Evolutionary conservation across 1,284 basidiomycete genomes (phyloP).

Genomic region (Phylloporus sp.): DNA sequence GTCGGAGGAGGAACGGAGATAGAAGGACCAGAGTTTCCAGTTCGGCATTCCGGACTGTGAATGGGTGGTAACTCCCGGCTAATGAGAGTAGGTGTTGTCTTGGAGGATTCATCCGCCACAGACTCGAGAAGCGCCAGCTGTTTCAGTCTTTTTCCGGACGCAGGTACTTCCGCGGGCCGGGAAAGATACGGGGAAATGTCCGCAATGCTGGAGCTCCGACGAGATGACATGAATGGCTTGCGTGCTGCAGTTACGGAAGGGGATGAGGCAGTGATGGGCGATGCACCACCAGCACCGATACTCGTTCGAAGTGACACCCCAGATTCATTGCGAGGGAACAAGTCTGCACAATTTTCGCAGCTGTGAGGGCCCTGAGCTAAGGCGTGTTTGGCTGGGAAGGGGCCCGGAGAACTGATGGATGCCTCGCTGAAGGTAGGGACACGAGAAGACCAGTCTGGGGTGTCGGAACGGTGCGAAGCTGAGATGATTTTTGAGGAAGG

Average conservation of each 20-base stretch:
- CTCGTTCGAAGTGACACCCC: slow-evolving; percentile 34
- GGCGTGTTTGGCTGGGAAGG: slow-evolving; percentile 15
- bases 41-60: slow-evolving; percentile 9
- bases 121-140: slow-evolving; percentile 79
- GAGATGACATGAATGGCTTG: slow-evolving; percentile 38
- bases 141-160: slow-evolving; percentile 68
- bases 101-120: slow-evolving; percentile 74
- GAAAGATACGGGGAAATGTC: slow-evolving; percentile 73
- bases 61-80: slow-evolving; percentile 42
- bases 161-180: slow-evolving; percentile 54
- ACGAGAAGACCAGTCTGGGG: slow-evolving; percentile 44
- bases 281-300: slow-evolving; percentile 17
- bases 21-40: slow-evolving; percentile 22
- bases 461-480: slow-evolving; percentile 26
- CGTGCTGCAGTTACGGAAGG: slow-evolving; percentile 22
- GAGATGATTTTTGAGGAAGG: slow-evolving; percentile 18
- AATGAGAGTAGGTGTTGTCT: slow-evolving; percentile 58
- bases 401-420: slow-evolving; percentile 10
- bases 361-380: slow-evolving; percentile 11
- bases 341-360: slow-evolving; percentile 24
- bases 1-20: slow-evolving; percentile 31
- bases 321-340: slow-evolving; percentile 18
- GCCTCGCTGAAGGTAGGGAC: slow-evolving; percentile 34
- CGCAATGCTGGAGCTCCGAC: slow-evolving; percentile 53
- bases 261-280: slow-evolving; percentile 19